Evolutionary conservation across 2,329 filamentous ascomycete genomes (phyloP).

Genomic region (Verticillium longisporum): DNA sequence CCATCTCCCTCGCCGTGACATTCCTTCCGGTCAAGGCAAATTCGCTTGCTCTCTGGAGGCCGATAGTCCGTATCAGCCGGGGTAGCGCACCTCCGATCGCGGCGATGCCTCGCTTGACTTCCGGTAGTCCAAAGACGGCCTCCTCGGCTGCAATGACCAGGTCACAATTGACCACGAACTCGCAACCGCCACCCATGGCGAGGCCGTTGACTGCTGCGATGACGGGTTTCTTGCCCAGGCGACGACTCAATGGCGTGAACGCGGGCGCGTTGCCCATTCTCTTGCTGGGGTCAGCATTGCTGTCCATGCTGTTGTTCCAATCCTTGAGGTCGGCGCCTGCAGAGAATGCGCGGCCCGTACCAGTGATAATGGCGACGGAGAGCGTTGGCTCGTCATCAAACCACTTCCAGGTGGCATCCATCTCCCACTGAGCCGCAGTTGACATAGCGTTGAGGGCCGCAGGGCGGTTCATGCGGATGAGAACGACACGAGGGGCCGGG

Average conservation of each 20-base stretch:
- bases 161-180: slow-evolving; percentile 48
- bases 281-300: slow-evolving; percentile 8
- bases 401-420: slow-evolving; percentile 44
- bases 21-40: slow-evolving; percentile 16
- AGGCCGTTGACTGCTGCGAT: slow-evolving; percentile 54
- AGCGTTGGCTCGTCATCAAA: slow-evolving; percentile 43
- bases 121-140: slow-evolving; percentile 45
- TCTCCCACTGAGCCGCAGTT: slow-evolving; percentile 30
- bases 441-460: slow-evolving; percentile 32
- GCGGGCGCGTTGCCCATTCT: slow-evolving; percentile 6
- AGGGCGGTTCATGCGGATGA: slow-evolving; percentile 32
- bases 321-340: slow-evolving; percentile 50
- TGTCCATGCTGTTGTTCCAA: slow-evolving; percentile 24
- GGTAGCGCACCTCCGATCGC: slow-evolving; percentile 45
- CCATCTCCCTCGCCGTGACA: slow-evolving; percentile 15
- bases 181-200: slow-evolving; percentile 50
- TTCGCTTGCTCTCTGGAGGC: slow-evolving; percentile 16
- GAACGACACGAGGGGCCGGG: slow-evolving; percentile 30
- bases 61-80: slow-evolving; percentile 35
- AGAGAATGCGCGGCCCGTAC: slow-evolving; percentile 46
- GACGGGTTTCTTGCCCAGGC: slow-evolving; percentile 45
- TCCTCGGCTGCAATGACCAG: slow-evolving; percentile 44
- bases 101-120: slow-evolving; percentile 47
- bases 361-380: slow-evolving; percentile 41
- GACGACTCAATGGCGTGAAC: slow-evolving; percentile 27